Percentiles rank a stretch among this genome's conserved stretches.
phyloP scores from a whole-genome alignment of 1,284 basidiomycete species.

The Leccinum griseonigrum region DNA sequence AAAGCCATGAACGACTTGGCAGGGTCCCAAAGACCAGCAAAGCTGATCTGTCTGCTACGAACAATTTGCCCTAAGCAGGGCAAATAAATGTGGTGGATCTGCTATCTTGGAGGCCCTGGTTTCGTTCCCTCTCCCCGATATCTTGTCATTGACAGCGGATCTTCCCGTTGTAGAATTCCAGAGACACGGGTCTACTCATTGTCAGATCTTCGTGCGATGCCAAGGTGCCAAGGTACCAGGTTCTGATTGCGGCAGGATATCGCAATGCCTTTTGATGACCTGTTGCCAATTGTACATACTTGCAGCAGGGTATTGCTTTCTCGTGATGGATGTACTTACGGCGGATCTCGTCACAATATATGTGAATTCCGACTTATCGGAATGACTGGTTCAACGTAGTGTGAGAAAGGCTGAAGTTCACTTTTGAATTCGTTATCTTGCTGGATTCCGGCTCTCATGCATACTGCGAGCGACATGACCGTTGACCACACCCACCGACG shows the following conservation, averaged over 20 bases:
- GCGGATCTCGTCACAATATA: not conserved
- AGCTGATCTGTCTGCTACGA: not conserved
- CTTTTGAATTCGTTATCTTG: not conserved
- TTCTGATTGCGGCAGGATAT: not conserved
- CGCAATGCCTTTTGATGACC: not conserved
- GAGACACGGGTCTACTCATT: not conserved
- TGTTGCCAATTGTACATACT: not conserved
- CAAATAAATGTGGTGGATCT: not conserved
- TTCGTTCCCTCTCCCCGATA: not conserved
- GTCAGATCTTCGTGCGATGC: not conserved
- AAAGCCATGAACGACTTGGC: conserved; percentile 64
- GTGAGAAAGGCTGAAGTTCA: not conserved
- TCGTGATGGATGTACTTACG: not conserved
- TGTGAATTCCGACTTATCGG: not conserved
- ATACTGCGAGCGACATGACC: not conserved
- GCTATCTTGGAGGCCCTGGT: not conserved
- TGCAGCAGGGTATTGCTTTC: not conserved
- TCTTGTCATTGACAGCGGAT: not conserved
- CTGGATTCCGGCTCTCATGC: not conserved
- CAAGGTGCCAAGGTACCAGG: not conserved
- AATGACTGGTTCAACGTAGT: not conserved
- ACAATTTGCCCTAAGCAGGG: not conserved
- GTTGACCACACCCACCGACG: not conserved
- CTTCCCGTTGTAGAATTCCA: not conserved
- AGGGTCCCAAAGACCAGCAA: conserved; percentile 19